Evolutionary conservation across 2,329 filamentous ascomycete species (phyloP).

Genomic region (Fusarium sp.): DNA sequence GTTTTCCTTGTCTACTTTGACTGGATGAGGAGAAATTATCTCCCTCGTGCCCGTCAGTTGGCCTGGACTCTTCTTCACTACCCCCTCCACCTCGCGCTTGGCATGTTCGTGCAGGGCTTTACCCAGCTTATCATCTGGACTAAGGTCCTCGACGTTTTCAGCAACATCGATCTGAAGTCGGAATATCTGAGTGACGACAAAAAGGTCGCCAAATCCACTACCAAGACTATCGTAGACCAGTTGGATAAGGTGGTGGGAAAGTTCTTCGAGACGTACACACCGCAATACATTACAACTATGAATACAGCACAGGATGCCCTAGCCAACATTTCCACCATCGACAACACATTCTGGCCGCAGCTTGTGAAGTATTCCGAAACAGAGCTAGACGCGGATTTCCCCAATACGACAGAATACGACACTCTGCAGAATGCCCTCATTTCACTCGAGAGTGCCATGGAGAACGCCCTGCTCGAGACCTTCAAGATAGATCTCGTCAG

Average conservation of each 20-base stretch:
- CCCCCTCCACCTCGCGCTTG: slow-evolving; percentile 74
- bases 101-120: slow-evolving; percentile 74
- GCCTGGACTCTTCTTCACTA: slow-evolving; percentile 72
- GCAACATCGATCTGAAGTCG: slow-evolving; percentile 32
- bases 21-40: slow-evolving; percentile 76
- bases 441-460: slow-evolving; percentile 44
- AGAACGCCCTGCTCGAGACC: slow-evolving; percentile 51
- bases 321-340: slow-evolving; percentile 49
- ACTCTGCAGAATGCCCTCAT: slow-evolving; percentile 24
- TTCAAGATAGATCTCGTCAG: slow-evolving; percentile 53
- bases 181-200: slow-evolving; percentile 27
- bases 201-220: slow-evolving; percentile 40
- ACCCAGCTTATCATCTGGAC: slow-evolving; percentile 69
- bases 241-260: slow-evolving; percentile 34
- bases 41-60: slow-evolving; percentile 70
- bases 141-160: slow-evolving; percentile 56
- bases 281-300: slow-evolving; percentile 43
- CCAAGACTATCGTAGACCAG: slow-evolving; percentile 30
- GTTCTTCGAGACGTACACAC: slow-evolving; percentile 51
- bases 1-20: slow-evolving; percentile 68
- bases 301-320: slow-evolving; percentile 46
- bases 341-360: slow-evolving; percentile 50
- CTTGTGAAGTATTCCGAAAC: slow-evolving; percentile 28
- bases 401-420: slow-evolving; percentile 1
- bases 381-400: slow-evolving; percentile 7